Percentiles rank a stretch among this genome's conserved stretches.
Evolutionary conservation across 495 filamentous ascomycete genomes (phyloP).

Genomic region (Annulohypoxylon bovei): DNA sequence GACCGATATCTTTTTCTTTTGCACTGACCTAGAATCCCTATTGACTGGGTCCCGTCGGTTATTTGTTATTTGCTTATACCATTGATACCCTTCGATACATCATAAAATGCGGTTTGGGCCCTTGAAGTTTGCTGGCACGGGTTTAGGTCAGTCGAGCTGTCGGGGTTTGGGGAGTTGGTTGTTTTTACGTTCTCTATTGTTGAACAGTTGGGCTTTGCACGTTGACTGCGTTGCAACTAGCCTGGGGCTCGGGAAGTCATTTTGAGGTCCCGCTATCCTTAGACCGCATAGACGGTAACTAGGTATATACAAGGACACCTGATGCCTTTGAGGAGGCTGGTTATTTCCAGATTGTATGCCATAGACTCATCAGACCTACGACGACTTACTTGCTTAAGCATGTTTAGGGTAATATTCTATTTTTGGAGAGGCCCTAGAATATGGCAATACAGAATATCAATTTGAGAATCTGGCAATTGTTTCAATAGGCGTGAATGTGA

Average conservation of each 20-base stretch:
- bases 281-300: neutral
- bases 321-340: neutral
- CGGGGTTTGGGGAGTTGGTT: constrained; percentile 24
- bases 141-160: constrained; percentile 12
- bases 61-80: constrained; percentile 17
- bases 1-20: constrained; percentile 12
- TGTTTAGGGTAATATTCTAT: constrained; percentile 26
- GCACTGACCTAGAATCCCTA: constrained; percentile 4
- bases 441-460: constrained; percentile 12
- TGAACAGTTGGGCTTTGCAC: constrained; percentile 8
- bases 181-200: constrained; percentile 17
- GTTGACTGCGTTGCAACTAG: constrained; percentile 2
- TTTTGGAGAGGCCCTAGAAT: constrained; percentile 10
- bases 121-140: constrained; percentile 9
- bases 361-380: neutral
- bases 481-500: neutral
- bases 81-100: constrained; percentile 35
- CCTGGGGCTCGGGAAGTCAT: constrained; percentile 15
- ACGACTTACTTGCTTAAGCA: constrained; percentile 13
- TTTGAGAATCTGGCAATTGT: neutral
- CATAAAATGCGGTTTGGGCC: constrained; percentile 14
- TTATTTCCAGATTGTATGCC: constrained; percentile 4
- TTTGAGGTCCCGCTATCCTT: neutral
- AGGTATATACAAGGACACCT: neutral
- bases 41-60: constrained; percentile 3